phyloP scores from a whole-genome alignment of 192 early-diverging fungal genomes.

The Backusella morwellensis region DNA sequence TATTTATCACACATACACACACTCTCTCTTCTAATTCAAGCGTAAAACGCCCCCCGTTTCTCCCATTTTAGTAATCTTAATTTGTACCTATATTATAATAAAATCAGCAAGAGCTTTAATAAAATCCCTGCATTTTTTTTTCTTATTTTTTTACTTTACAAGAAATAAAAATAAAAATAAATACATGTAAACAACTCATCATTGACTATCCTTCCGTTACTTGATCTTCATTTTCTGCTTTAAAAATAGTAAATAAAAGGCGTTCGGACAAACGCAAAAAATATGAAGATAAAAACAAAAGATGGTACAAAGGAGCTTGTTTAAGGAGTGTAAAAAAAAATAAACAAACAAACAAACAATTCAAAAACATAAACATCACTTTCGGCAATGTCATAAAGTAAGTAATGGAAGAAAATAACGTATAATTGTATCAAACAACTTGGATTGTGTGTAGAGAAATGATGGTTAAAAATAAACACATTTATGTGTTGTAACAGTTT shows the following conservation, averaged over 20 bases:
- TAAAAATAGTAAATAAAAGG: not conserved
- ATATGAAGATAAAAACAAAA: not conserved
- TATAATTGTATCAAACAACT: not conserved
- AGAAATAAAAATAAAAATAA: not conserved
- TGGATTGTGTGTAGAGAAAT: not conserved
- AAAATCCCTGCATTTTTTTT: not conserved
- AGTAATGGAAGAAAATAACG: not conserved
- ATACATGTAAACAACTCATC: not conserved
- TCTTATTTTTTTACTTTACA: not conserved
- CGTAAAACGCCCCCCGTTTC: not conserved
- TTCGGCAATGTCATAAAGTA: not conserved
- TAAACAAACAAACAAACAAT: not conserved
- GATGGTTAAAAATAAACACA: not conserved
- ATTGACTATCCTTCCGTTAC: not conserved
- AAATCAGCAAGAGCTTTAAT: conserved; percentile 3
- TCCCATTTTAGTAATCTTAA: conserved; percentile 4
- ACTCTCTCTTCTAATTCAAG: not conserved
- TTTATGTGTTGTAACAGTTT: not conserved
- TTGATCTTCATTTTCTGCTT: not conserved
- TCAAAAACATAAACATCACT: not conserved
- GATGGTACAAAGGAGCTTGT: not conserved
- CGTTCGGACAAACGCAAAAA: not conserved
- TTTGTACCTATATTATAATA: conserved; percentile 1
- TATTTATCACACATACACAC: not conserved
- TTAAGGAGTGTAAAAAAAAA: not conserved